Evolutionary conservation across 306 rosid genomes (phyloP), one percentile per base, ranked within the genome.

Genomic region (Vicia sativa): DNA sequence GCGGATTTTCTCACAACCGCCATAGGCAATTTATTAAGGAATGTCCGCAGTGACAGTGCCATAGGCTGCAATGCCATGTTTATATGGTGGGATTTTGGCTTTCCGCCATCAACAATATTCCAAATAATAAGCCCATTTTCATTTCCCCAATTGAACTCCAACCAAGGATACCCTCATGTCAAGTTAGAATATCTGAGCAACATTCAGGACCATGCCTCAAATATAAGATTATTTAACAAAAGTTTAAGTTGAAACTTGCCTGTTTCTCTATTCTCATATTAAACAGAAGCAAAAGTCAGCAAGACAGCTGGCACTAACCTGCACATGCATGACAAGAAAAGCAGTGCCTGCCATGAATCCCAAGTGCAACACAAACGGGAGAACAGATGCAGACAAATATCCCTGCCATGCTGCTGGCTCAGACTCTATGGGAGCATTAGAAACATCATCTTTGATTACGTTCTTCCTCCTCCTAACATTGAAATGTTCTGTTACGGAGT

Each of bases 241-340:
- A 55, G 34, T 35, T 66, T 50, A 45, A 56, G 54, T 18, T 31
- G 23, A 59, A 25, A 56, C 15, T 68, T 13, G 55, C 15, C 25
- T 41, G 26, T 56, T 56, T 62, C n/a, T n/a, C n/a, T n/a, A n/a
- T n/a, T n/a, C 58, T 38, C 63, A n/a, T 25, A 25, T 38, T 46
- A 37, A 70, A 53, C 28, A 67, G 39, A 50, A 65, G 71, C 58
- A 81, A n/a, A 64, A 49, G 41, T 69, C 35, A 52, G 58, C 53
- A 25, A 44, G 37, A 65, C 61, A 62, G 31, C 54, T 29, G 56
- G 59, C 37, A 66, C 91, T 64, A 67, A 90, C 98, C 97, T 93
- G 95, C 46, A 93, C 98, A 67, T 90, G 97, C 98, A 86, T 86
- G 83, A 93, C 86, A 74, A 93, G 67, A 74, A 93, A 85, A 50